Conservation (phyloP, 306 rosid genomes). For the Vigna mungo region DNA sequence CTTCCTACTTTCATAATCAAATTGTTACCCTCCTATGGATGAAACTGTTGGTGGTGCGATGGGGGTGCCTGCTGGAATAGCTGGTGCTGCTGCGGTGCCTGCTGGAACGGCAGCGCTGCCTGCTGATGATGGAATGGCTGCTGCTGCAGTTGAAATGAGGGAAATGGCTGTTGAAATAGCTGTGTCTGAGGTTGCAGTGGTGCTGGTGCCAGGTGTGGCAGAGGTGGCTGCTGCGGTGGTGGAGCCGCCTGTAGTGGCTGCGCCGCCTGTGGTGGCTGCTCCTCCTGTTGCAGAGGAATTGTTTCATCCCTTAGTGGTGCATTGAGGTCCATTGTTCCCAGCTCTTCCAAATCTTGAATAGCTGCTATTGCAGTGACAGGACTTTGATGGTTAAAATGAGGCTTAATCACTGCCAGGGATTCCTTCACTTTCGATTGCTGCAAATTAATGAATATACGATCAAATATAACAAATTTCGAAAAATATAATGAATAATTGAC, state of each 20-base stretch:
- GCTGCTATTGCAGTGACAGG: slow-evolving; percentile 61
- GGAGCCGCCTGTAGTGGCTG: slow-evolving; percentile 5
- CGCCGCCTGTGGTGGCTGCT: slow-evolving; percentile 25
- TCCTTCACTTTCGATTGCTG: slow-evolving; percentile 81
- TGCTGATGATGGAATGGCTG: slow-evolving; percentile 25
- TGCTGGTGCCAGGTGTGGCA: slow-evolving; percentile 3
- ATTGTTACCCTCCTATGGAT: slow-evolving; percentile 46
- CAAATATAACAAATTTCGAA: slow-evolving; percentile 39
- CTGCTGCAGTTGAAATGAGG: slow-evolving; percentile 24
- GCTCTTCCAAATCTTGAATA: slow-evolving; percentile 73
- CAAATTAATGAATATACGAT: slow-evolving; percentile 34
- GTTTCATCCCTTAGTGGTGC: slow-evolving; percentile 63
- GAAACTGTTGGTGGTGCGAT: slow-evolving; percentile 46
- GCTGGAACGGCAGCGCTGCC: slow-evolving; percentile 29
- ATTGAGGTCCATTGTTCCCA: slow-evolving; percentile 64
- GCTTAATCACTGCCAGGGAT: slow-evolving; percentile 69
- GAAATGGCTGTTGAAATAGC: slow-evolving; percentile 26
- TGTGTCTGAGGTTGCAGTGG: slow-evolving; percentile 27
- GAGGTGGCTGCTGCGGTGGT: slow-evolving; percentile 33
- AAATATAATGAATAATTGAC: neutral
- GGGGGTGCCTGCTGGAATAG: slow-evolving; percentile 40
- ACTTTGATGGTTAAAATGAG: slow-evolving; percentile 67
- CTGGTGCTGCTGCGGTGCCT: slow-evolving; percentile 33
- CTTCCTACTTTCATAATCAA: slow-evolving; percentile 50
- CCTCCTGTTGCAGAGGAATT: slow-evolving; percentile 43